Evolutionary conservation across 2,329 filamentous ascomycete species (phyloP).

Genomic region (Stachybotrys chlorohalonatus): DNA sequence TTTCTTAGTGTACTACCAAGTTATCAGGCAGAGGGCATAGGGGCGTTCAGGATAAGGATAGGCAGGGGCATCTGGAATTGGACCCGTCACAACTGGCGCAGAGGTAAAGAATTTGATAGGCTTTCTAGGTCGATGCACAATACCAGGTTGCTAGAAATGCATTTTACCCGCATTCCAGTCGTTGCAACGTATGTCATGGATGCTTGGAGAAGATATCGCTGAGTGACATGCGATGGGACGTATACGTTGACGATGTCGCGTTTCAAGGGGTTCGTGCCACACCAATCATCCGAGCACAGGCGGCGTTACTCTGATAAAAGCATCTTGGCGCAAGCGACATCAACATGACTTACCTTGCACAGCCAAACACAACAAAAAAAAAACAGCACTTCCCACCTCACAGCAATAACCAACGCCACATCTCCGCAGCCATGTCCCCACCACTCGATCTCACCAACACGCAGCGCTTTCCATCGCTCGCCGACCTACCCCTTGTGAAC

Average conservation of each 20-base stretch:
- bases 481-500: background rate
- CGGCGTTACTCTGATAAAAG: background rate
- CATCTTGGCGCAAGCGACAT: background rate
- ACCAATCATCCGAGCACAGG: background rate
- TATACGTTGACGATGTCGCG: no score
- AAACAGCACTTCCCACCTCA: background rate
- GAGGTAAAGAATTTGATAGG: background rate
- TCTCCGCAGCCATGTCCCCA: background rate
- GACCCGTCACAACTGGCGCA: background rate
- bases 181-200: no score
- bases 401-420: background rate
- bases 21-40: background rate
- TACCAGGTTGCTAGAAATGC: no score
- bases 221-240: no score
- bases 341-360: background rate
- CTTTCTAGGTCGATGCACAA: no score
- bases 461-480: background rate
- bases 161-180: no score
- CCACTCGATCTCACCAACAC: background rate
- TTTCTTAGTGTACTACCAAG: background rate
- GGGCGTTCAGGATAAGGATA: background rate
- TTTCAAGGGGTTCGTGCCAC: background rate
- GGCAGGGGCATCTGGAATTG: background rate
- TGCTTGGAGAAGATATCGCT: no score
- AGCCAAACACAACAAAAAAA: background rate